Evolutionary conservation across 2,329 filamentous ascomycete species (phyloP).

Genomic region (Biscogniauxia marginata): DNA sequence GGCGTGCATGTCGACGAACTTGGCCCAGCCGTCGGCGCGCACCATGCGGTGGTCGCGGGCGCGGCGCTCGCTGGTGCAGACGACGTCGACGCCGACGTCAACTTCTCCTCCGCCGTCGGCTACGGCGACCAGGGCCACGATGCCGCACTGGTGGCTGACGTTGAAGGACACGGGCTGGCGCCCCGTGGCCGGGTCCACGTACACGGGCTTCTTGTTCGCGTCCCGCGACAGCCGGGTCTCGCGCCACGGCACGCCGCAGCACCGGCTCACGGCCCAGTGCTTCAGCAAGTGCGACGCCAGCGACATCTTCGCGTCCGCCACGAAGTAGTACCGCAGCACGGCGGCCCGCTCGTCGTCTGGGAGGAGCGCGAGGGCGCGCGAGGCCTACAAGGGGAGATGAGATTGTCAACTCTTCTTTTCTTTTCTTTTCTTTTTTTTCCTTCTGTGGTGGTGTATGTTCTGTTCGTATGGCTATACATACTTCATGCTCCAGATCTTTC

Average conservation of each 20-base stretch:
- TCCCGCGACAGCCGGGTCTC: constrained; percentile 56
- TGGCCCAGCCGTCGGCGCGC: constrained; percentile 54
- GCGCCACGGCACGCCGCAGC: constrained; percentile 59
- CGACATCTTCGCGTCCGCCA: constrained; percentile 72
- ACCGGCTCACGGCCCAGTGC: constrained; percentile 63
- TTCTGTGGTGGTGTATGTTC: too few relatives aligned
- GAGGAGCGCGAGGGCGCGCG: constrained; percentile 53
- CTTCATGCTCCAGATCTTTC: constrained; percentile 45
- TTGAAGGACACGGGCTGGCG: constrained; percentile 63
- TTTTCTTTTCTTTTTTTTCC: too few relatives aligned
- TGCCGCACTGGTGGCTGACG: constrained; percentile 73
- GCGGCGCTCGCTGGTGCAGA: constrained; percentile 69
- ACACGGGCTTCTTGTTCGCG: constrained; percentile 54
- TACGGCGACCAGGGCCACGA: constrained; percentile 67
- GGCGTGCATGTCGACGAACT: constrained; percentile 69
- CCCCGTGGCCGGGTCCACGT: constrained; percentile 46
- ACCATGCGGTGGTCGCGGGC: constrained; percentile 60
- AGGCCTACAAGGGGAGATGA: constrained; percentile 36
- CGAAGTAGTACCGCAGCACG: constrained; percentile 62
- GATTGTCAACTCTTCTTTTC: too few relatives aligned
- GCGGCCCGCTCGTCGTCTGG: constrained; percentile 53
- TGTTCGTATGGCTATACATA: constrained; percentile 34
- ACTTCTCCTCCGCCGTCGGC: constrained; percentile 22
- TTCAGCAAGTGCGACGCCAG: constrained; percentile 73
- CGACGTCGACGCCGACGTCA: constrained; percentile 72